Percentiles rank a stretch among this genome's conserved stretches.
Conservation (phyloP, 257 asterid genomes). For the Solanum chmielewskii region DNA sequence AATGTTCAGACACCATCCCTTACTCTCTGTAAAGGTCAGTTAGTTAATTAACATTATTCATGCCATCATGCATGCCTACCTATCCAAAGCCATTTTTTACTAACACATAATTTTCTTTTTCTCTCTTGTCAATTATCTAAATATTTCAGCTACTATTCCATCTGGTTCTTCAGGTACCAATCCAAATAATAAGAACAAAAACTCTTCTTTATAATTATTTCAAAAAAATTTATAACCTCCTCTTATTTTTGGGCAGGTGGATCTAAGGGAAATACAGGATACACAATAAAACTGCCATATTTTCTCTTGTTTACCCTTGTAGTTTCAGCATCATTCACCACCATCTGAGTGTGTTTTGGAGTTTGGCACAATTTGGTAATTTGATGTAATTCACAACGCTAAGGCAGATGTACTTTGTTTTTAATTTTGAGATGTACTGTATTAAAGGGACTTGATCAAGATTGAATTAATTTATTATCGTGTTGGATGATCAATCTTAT, state of each 20-base stretch:
- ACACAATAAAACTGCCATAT: not conserved
- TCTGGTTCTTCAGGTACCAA: not conserved
- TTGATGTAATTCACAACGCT: not conserved
- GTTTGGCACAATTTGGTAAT: not conserved
- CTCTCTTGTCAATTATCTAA: not conserved
- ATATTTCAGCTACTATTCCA: not conserved
- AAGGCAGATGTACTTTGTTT: not conserved
- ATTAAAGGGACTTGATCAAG: not conserved
- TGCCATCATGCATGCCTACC: not conserved
- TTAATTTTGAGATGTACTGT: not conserved
- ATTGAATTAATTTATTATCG: not conserved
- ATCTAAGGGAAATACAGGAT: slow-evolving; percentile 3
- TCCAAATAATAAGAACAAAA: not conserved
- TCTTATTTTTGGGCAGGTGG: not conserved
- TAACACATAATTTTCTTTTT: not conserved
- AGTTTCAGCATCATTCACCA: slow-evolving; percentile 1
- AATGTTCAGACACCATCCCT: slow-evolving; percentile 41
- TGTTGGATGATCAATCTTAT: not conserved
- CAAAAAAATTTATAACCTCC: not conserved
- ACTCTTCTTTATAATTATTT: not conserved
- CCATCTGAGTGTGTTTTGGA: not conserved
- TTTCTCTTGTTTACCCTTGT: slow-evolving; percentile 1
- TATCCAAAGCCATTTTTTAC: not conserved
- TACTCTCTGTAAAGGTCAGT: slow-evolving; percentile 35
- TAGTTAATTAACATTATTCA: too few species aligned